Conservation (phyloP, 139 green algal genomes). For the Chlorella sp. region DNA sequence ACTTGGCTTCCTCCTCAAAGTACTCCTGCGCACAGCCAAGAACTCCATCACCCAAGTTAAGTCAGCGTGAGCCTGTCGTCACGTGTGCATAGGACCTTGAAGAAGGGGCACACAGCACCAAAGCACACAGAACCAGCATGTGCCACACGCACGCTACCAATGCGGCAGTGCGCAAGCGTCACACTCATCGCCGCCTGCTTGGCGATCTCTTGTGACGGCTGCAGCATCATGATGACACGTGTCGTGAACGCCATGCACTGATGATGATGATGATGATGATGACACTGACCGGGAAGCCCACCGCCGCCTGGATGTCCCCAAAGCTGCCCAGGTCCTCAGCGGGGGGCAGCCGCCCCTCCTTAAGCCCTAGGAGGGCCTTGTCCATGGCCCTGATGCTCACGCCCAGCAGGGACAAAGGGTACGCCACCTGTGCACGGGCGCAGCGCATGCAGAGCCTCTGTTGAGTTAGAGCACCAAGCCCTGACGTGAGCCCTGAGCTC, state of each 20-base stretch:
- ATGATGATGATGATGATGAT: too few species aligned
- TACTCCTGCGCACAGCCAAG: constrained; percentile 42
- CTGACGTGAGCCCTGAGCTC: too few species aligned
- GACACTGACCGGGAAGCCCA: constrained; percentile 59
- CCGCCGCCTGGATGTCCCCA: constrained; percentile 40
- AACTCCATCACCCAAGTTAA: too few species aligned
- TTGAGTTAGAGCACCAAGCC: too few species aligned
- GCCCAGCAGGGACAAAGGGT: constrained; percentile 79
- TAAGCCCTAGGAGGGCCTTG: constrained; percentile 36
- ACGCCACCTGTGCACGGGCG: constrained; percentile 72
- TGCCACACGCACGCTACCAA: neutral
- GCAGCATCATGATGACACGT: neutral
- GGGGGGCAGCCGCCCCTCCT: constrained; percentile 29
- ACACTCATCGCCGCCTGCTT: too few species aligned
- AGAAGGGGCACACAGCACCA: too few species aligned
- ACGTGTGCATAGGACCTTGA: too few species aligned
- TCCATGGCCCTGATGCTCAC: constrained; percentile 71
- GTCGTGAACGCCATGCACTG: neutral
- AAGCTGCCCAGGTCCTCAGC: constrained; percentile 28
- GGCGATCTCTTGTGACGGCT: neutral
- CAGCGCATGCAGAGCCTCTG: too few species aligned
- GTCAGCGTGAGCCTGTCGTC: too few species aligned
- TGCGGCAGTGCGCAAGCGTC: neutral
- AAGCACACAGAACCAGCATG: neutral
- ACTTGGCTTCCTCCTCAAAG: constrained; percentile 27